phyloP scores from a whole-genome alignment of 768 basidiomycete genomes.

The Rhodotorula toruloides region DNA sequence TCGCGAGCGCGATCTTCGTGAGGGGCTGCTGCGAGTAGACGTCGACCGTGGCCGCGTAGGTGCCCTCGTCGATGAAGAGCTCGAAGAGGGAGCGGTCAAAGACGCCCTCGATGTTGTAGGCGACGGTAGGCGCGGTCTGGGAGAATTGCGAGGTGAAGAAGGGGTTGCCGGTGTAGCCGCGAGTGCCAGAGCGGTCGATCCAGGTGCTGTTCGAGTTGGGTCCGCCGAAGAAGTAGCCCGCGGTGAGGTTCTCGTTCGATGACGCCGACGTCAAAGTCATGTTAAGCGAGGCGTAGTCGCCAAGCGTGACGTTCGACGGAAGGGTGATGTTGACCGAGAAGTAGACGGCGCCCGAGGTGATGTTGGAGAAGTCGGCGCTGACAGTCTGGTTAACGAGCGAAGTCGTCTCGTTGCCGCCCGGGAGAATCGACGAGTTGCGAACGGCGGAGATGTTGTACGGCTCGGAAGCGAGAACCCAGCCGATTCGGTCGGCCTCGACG shows the following conservation, averaged over 20 bases:
- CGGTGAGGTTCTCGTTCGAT: constrained; percentile 10
- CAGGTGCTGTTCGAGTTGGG: not conserved
- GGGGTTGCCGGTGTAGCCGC: not conserved
- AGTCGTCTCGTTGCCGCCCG: not conserved
- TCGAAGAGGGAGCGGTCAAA: constrained; percentile 8
- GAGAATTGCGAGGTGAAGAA: constrained; percentile 4
- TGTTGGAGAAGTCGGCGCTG: not conserved
- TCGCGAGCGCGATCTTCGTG: not conserved
- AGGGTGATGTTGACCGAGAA: constrained; percentile 1
- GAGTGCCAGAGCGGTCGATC: not conserved
- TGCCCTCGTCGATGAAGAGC: constrained; percentile 6
- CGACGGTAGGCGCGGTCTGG: not conserved
- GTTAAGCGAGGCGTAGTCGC: too few species aligned
- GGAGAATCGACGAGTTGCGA: not conserved
- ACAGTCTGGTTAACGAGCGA: not conserved
- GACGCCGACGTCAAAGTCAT: too few species aligned
- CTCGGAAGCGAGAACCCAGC: not conserved
- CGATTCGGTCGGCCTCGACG: not conserved
- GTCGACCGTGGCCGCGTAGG: not conserved
- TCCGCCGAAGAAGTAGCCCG: constrained; percentile 4
- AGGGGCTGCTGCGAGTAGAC: not conserved
- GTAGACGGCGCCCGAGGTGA: not conserved
- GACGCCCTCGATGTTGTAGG: not conserved
- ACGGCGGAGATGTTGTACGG: constrained; percentile 5
- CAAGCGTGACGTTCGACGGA: not conserved